A percentile compares a stretch with the other conserved stretches of the same genome.
These are phyloP conservation scores for Cubamyces sp. DNA, from an alignment of 768 basidiomycete genomes.

Conservation along the genomic window DNA sequence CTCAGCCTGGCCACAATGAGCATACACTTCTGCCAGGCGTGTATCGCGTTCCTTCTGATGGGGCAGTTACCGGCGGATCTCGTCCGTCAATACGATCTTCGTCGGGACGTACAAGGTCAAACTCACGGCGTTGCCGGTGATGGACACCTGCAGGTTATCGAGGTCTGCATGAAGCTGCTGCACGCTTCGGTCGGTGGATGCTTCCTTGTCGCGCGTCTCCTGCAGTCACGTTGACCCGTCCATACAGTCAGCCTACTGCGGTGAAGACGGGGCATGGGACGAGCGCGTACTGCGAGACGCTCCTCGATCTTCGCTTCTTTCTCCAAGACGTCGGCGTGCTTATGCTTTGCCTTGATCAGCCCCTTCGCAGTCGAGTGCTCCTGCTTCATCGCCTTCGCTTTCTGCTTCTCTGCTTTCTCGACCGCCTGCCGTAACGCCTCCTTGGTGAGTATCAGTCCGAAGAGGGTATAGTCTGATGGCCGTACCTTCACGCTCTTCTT, in stretches of 20 bases:
- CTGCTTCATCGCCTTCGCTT: constrained; percentile 13
- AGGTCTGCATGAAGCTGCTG: constrained; percentile 13
- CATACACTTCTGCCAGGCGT: constrained; percentile 9
- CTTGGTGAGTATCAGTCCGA: not conserved
- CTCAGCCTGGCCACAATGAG: not conserved
- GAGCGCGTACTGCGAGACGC: constrained; percentile 1
- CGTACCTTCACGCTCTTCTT: constrained; percentile 25
- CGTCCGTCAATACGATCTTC: too few relatives aligned
- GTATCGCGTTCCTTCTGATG: constrained; percentile 17
- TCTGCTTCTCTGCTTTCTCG: constrained; percentile 17
- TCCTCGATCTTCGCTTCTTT: constrained; percentile 8
- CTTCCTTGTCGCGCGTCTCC: constrained; percentile 15
- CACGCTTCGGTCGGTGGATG: not conserved
- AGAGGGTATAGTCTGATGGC: not conserved
- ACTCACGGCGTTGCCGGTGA: constrained; percentile 21
- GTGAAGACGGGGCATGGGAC: not conserved
- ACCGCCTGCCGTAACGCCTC: constrained; percentile 1
- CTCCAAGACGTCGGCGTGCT: constrained; percentile 15
- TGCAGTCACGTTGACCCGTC: not conserved
- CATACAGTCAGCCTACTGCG: not conserved
- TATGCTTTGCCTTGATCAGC: constrained; percentile 15
- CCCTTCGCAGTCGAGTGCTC: constrained; percentile 15
- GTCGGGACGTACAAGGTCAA: too few relatives aligned
- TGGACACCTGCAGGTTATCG: constrained; percentile 9
- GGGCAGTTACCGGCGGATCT: too few relatives aligned